Base-by-base conservation (phyloP, 2,329 filamentous ascomycete genomes). In the Tothia fuscella region DNA sequence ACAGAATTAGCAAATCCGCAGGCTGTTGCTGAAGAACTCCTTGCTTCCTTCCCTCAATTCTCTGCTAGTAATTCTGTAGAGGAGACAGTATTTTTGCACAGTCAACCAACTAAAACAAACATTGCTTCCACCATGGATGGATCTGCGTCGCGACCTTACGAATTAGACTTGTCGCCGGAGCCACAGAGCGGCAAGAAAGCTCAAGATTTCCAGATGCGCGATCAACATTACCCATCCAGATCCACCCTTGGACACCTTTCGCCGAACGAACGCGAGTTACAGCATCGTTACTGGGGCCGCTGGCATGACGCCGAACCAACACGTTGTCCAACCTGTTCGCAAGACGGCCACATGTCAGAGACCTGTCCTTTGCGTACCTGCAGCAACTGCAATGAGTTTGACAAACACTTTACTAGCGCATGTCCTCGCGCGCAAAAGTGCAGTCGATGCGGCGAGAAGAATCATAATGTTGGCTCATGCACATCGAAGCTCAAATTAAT, bases 401-500 rank as follows among this genome's bases (percentile, higher is more conserved):
- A 59, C 43, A 26, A 57, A 28, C 66, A 80, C 53, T 64, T 64
- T 41, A 59, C 63, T 4, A 65, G 66, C 48, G 60, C 57, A 41
- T 80, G 76, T 48, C 70, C 73, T 9, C 60, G 58, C 4, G 64
- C 62, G 25, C 56, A 57, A 25, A 66, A 72, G 46, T 80, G 76
- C 53, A 53, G 50, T 37, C 76, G 74, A 52, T 85, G 81, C 56
- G 69, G 66, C 36, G 72, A 79, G 55, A 62, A 71, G 32, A 80
- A 80, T 7, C 81, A 86, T 51, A 50, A 52, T 38, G 57, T 60
- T 14, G 50, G 56, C 1, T 49, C 59, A 6, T 85, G 80, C 52
- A 51, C 57, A 2, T 74, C 80, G 47, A 74, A 75, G 46, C 64
- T 82, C 31, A 56, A 58, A 3, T 49, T 70, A 38, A 61, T 68